These are phyloP conservation scores for Xylaria sp. DNA, from an alignment of 2,329 filamentous ascomycete genomes.

Conservation along the genomic window DNA sequence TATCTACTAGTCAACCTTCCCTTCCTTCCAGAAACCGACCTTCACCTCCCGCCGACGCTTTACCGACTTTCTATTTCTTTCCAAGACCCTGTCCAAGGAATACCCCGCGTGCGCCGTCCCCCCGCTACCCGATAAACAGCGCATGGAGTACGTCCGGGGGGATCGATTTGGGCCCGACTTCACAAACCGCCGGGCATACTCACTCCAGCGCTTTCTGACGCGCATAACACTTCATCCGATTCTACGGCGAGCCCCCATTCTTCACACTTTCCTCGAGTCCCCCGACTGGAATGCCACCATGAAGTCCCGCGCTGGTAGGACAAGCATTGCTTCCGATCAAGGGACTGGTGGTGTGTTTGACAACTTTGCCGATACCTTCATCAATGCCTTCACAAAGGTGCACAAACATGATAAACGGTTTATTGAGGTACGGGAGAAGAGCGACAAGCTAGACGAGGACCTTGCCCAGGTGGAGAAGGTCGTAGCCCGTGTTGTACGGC, in stretches of 20 bases:
- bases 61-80: slow-evolving; percentile 97
- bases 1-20: slow-evolving; percentile 83
- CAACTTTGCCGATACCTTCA: slow-evolving; percentile 93
- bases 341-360: slow-evolving; percentile 82
- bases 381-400: slow-evolving; percentile 97
- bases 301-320: slow-evolving; percentile 78
- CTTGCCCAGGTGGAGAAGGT: slow-evolving; percentile 94
- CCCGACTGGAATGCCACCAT: slow-evolving; percentile 97
- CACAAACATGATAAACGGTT: slow-evolving; percentile 96
- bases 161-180: slow-evolving; percentile 96
- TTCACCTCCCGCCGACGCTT: slow-evolving; percentile 89
- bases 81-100: slow-evolving; percentile 87
- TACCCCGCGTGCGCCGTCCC: slow-evolving; percentile 94
- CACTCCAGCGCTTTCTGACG: slow-evolving; percentile 88
- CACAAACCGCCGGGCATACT: slow-evolving; percentile 87
- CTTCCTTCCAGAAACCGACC: slow-evolving; percentile 85
- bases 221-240: slow-evolving; percentile 89
- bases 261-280: slow-evolving; percentile 92
- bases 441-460: slow-evolving; percentile 94
- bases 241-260: slow-evolving; percentile 81
- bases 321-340: slow-evolving; percentile 62
- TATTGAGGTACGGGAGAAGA: slow-evolving; percentile 90
- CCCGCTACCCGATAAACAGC: slow-evolving; percentile 96
- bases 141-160: slow-evolving; percentile 97
- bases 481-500: slow-evolving; percentile 87